These are phyloP conservation scores for Hylodesmum podocarpum DNA, from an alignment of 306 rosid species.

Conservation along the genomic window DNA sequence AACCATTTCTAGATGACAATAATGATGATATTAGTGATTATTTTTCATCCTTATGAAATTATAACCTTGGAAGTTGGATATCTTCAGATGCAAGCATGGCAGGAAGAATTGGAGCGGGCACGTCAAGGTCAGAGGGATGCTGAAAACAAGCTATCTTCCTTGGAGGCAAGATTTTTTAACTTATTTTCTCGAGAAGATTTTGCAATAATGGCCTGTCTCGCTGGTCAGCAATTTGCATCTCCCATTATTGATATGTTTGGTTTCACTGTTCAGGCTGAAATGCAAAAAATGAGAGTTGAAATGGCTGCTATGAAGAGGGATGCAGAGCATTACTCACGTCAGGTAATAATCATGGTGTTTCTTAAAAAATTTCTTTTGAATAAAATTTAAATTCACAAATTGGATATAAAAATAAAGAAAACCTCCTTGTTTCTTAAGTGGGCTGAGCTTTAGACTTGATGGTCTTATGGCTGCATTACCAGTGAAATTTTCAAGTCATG, in stretches of 20 bases:
- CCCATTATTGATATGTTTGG: constrained; percentile 26
- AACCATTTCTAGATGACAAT: background rate
- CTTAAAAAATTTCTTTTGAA: constrained; percentile 5
- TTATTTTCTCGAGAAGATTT: constrained; percentile 16
- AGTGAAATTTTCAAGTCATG: constrained; percentile 5
- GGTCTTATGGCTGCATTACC: background rate
- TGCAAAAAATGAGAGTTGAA: constrained; percentile 95
- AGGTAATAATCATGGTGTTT: constrained; percentile 54
- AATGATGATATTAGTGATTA: background rate
- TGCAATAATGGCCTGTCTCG: constrained; percentile 14
- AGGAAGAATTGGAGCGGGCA: constrained; percentile 96
- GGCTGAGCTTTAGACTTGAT: background rate
- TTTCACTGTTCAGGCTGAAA: constrained; percentile 71
- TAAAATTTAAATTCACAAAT: background rate
- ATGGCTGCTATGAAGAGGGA: constrained; percentile 99
- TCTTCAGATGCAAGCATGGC: constrained; percentile 89
- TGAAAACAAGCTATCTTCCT: constrained; percentile 82
- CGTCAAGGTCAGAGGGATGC: constrained; percentile 97
- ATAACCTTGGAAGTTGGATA: constrained; percentile 17
- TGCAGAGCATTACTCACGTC: constrained; percentile 99
- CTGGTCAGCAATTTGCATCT: constrained; percentile 25
- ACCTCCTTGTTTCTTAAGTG: constrained; percentile 15
- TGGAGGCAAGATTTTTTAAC: constrained; percentile 61
- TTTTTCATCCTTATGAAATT: constrained; percentile 24
- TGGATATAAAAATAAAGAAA: constrained; percentile 6